A percentile compares a stretch with the other conserved stretches of the same genome.
These are phyloP conservation scores for Pueraria montana DNA, from an alignment of 306 rosid genomes.

Conservation along the genomic window DNA sequence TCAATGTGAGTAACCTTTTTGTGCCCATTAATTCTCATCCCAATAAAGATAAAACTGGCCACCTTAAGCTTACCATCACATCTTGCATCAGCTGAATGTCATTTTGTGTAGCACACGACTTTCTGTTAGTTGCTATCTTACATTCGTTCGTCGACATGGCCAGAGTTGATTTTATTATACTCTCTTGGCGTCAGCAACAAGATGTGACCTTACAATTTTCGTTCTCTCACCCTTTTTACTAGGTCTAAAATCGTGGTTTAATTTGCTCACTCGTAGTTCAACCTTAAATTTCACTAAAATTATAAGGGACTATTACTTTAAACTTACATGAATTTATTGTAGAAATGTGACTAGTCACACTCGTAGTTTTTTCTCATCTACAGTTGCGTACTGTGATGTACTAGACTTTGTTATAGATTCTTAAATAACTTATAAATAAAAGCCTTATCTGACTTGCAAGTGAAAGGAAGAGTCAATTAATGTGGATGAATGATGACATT, in stretches of 20 bases:
- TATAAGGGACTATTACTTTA: neutral
- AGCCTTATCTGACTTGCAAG: neutral
- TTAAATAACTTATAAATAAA: neutral
- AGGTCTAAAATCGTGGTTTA: neutral
- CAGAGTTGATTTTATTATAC: neutral
- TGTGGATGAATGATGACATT: constrained; percentile 3
- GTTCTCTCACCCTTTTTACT: neutral
- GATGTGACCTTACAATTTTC: neutral
- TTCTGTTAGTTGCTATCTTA: neutral
- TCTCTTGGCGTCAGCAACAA: neutral
- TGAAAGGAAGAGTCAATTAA: neutral
- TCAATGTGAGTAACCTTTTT: neutral
- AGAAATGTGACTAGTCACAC: neutral
- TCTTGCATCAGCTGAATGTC: constrained; percentile 26
- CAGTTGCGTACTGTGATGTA: neutral
- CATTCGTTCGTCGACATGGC: neutral
- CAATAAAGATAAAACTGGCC: neutral
- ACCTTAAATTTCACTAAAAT: neutral
- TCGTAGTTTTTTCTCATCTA: neutral
- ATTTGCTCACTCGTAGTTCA: neutral
- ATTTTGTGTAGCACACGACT: neutral
- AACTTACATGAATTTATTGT: neutral
- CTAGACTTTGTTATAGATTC: neutral
- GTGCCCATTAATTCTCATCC: neutral
- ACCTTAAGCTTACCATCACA: neutral